Percentiles rank a stretch among this genome's conserved stretches.
These are phyloP conservation scores for Apophysomyces ossiformis DNA, from an alignment of 371 early-diverging fungal species.

Conservation along the genomic window DNA sequence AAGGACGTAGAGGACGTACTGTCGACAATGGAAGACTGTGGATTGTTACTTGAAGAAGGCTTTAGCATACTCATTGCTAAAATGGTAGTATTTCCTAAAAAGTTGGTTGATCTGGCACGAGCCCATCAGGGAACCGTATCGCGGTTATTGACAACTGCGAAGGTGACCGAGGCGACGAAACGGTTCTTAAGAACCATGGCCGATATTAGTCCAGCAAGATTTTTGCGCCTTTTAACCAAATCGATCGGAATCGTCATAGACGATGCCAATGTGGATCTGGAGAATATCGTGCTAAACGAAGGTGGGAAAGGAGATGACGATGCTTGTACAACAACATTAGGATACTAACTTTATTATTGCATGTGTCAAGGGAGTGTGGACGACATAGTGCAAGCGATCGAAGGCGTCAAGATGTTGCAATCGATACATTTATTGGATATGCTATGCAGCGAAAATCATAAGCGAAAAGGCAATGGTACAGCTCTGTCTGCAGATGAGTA, in stretches of 20 bases:
- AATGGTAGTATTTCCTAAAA: constrained; percentile 32
- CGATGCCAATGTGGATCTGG: constrained; percentile 33
- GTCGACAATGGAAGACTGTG: neutral
- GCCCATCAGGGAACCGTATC: constrained; percentile 27
- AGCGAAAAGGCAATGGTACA: constrained; percentile 8
- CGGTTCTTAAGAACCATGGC: constrained; percentile 21
- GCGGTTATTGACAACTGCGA: constrained; percentile 17
- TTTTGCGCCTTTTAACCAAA: constrained; percentile 15
- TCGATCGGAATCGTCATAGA: constrained; percentile 16
- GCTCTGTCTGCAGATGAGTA: constrained; percentile 17
- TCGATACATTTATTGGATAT: constrained; percentile 26
- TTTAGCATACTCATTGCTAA: constrained; percentile 23
- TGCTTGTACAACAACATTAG: neutral
- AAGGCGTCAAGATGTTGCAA: constrained; percentile 38
- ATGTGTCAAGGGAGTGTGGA: constrained; percentile 19
- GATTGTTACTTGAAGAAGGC: constrained; percentile 12
- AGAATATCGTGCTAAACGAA: constrained; percentile 28
- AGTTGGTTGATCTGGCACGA: constrained; percentile 30
- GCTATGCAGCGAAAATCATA: constrained; percentile 24
- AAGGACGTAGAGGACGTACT: constrained; percentile 1
- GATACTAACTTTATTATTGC: neutral
- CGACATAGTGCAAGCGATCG: constrained; percentile 28
- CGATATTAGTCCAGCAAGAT: constrained; percentile 7
- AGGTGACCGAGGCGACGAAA: constrained; percentile 20
- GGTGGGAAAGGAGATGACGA: constrained; percentile 25